Evolutionary conservation across 179 eudicot genomes (phyloP), one percentile per base, ranked within the genome.

Genomic region (Gypsophila paniculata): DNA sequence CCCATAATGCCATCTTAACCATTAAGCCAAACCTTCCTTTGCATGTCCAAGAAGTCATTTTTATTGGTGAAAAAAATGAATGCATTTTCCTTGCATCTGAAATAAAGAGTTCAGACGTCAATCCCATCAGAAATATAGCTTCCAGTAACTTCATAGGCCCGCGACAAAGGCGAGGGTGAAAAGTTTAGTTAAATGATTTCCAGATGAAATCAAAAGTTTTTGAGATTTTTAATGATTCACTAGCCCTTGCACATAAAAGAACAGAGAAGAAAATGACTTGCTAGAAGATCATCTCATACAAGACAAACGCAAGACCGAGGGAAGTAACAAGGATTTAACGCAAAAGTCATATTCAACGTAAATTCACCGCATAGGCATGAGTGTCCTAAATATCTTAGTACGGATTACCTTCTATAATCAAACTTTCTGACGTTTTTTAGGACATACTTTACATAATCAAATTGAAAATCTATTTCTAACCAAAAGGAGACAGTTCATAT

Each of bases 341-440:
- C 70, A 46, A 8, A 44, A 22, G 54, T 65, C 53, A 46, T 65
- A 48, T 23, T 26, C 42, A 67, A 67, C 39, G 8, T 22, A 26
- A 13, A 19, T 2, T 5, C 18, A 39, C 67, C 36, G 9, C 32
- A 42, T 4, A 3, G 19, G 69, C 53, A 18, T 22, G 69, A 36
- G 53, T 1, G 22, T 42, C 29, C 53, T 21, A 65, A 12, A 65
- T 21, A 65, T 65, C 69, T 42, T 42, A 23, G 69, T 25, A 64
- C 34, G 34, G 34, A 19, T 17, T 52, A 15, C 57, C 6, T 52
- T 17, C 4, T 52, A 0, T 5, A 39, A 39, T 39, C 44, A 39
- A 39, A 0, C 6, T 39, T 8, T 46, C 12, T 11, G 52, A 46
- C 52, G 7, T 46, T 13, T 11, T 6, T 11, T 46, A 10, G 14